phyloP scores from a whole-genome alignment of 2,329 filamentous ascomycete species.

The Fusarium begoniae region DNA sequence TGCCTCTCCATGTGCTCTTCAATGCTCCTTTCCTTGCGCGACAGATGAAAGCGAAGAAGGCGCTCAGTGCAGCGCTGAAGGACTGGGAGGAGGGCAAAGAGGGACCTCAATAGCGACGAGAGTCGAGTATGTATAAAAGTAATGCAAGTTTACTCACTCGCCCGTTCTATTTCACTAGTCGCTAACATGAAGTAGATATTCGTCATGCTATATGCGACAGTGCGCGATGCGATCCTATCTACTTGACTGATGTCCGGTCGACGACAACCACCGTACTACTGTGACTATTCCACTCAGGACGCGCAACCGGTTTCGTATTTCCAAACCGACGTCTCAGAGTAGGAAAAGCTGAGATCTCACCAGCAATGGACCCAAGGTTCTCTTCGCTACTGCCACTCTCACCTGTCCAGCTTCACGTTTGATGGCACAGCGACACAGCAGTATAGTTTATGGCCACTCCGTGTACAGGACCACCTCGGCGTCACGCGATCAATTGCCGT shows the following conservation, averaged over 20 bases:
- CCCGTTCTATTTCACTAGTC: no score
- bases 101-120: not conserved
- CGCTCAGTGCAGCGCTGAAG: conserved; percentile 48
- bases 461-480: not conserved
- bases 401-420: not conserved
- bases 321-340: accelerated
- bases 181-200: not conserved
- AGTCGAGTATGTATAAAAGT: no score
- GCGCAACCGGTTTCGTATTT: not conserved
- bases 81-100: conserved; percentile 25
- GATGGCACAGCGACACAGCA: not conserved
- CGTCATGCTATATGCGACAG: not conserved
- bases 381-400: not conserved
- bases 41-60: conserved; percentile 62
- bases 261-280: not conserved
- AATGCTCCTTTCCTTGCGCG: conserved; percentile 64
- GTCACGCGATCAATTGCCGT: no score
- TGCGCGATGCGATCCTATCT: not conserved
- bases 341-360: not conserved
- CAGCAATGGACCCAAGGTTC: no score
- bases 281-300: not conserved
- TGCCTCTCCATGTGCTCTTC: conserved; percentile 67
- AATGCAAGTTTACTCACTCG: not conserved
- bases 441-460: not conserved
- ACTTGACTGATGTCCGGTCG: not conserved